Evolutionary conservation across 805 yeast species (phyloP).

Genomic region (Isabelozyma pseudorhagii): DNA sequence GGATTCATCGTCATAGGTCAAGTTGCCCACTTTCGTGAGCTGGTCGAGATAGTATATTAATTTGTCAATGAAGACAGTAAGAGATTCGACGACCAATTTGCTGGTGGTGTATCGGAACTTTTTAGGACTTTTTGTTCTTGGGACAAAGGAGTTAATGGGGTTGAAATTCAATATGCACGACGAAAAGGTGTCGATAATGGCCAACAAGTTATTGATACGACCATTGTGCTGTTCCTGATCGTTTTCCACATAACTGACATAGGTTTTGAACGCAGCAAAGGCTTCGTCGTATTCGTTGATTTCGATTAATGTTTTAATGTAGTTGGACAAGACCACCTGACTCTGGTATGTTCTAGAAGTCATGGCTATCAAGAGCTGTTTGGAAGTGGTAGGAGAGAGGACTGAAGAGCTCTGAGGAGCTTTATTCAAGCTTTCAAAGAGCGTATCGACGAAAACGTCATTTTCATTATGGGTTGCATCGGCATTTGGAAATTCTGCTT

Average conservation of each 20-base stretch:
- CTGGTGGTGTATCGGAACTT: conserved; percentile 24
- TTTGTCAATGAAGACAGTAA: conserved; percentile 13
- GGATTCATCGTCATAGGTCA: conserved; percentile 24
- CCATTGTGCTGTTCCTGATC: conserved; percentile 31
- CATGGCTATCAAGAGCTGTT: conserved; percentile 26
- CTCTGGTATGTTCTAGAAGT: conserved; percentile 36
- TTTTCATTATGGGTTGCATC: conserved; percentile 11
- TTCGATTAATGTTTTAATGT: conserved; percentile 29
- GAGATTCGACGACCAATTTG: conserved; percentile 15
- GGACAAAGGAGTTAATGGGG: conserved; percentile 28
- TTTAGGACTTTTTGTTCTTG: conserved; percentile 6
- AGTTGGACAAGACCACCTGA: conserved; percentile 27
- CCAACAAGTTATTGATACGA: conserved; percentile 25
- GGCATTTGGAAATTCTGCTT: conserved; percentile 30
- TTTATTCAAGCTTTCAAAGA: conserved; percentile 26
- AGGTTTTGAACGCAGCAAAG: conserved; percentile 39
- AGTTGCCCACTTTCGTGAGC: conserved; percentile 18
- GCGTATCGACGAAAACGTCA: conserved; percentile 25
- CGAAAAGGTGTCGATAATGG: conserved; percentile 31
- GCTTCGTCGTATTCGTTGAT: conserved; percentile 42
- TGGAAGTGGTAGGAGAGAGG: conserved; percentile 21
- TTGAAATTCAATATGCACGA: conserved; percentile 31
- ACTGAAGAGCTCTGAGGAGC: conserved; percentile 14
- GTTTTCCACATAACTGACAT: conserved; percentile 27
- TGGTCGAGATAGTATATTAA: conserved; percentile 22